Percentiles rank a stretch among this genome's conserved stretches.
phyloP scores from a whole-genome alignment of 2,329 filamentous ascomycete genomes.

The Neoscytalidium dimidiatum region DNA sequence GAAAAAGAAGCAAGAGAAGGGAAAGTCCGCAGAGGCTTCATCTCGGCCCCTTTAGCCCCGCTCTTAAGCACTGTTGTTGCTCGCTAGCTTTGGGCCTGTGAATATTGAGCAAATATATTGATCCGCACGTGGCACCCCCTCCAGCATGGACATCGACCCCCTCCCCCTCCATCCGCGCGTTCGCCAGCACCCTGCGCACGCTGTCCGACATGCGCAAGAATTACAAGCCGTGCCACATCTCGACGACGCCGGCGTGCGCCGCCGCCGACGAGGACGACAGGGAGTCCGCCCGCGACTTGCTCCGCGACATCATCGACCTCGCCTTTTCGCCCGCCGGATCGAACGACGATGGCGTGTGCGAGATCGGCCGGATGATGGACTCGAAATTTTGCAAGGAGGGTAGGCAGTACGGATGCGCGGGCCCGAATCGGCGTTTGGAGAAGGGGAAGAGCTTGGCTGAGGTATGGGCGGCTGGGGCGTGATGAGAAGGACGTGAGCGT shows the following conservation, averaged over 20 bases:
- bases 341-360: not conserved
- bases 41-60: not conserved
- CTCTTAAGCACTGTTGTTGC: not conserved
- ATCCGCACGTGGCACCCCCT: not conserved
- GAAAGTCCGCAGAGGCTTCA: too few species aligned
- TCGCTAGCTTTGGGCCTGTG: not conserved
- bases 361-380: not conserved
- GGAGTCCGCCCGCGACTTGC: not conserved
- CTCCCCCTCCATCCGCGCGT: not conserved
- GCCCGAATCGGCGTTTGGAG: not conserved
- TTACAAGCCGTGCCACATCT: constrained; percentile 4
- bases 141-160: not conserved
- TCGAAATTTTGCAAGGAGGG: not conserved
- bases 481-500: not conserved
- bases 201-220: constrained; percentile 9
- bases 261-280: not conserved
- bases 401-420: not conserved
- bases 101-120: not conserved
- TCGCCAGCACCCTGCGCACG: constrained; percentile 5
- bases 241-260: constrained; percentile 1
- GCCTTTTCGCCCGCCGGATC: not conserved
- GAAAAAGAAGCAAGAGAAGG: not conserved
- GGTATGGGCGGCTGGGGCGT: not conserved
- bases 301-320: not conserved
- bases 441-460: not conserved